phyloP scores from a whole-genome alignment of 768 basidiomycete genomes.

The Podaxis mareebaensis region DNA sequence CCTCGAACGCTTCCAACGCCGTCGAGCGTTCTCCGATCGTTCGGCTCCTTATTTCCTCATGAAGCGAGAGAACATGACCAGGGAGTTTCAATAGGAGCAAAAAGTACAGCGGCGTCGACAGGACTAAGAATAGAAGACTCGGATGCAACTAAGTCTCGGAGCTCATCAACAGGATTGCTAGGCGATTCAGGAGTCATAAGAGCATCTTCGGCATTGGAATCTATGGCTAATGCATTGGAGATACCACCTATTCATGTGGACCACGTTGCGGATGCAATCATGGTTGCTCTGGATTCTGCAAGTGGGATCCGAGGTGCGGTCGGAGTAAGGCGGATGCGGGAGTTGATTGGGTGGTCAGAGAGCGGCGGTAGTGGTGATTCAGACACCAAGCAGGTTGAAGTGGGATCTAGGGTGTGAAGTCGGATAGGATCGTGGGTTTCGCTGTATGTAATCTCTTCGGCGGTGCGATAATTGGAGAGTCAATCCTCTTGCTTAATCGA shows the following conservation, averaged over 20 bases:
- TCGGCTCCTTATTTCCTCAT: conserved; percentile 35
- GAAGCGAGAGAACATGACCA: neutral
- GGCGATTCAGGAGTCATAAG: conserved; percentile 29
- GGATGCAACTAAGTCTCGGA: neutral
- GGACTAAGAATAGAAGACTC: neutral
- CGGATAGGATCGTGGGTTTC: neutral
- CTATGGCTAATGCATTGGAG: conserved; percentile 77
- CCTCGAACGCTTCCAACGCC: conserved; percentile 65
- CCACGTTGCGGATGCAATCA: conserved; percentile 85
- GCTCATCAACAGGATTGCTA: conserved; percentile 17
- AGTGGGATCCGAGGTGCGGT: conserved; percentile 62
- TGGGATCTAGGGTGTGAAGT: neutral
- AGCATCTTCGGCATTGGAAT: conserved; percentile 48
- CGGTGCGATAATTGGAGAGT: too few species aligned
- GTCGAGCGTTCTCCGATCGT: conserved; percentile 56
- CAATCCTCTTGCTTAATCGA: too few species aligned
- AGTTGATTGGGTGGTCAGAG: conserved; percentile 66
- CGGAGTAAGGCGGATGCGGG: conserved; percentile 71
- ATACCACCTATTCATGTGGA: conserved; percentile 95
- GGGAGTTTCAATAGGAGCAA: neutral
- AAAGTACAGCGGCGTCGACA: conserved; percentile 4
- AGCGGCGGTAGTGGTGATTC: conserved; percentile 16
- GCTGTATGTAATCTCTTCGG: too few species aligned
- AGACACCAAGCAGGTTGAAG: neutral
- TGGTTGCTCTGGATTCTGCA: conserved; percentile 55